Conservation (phyloP, 441 rosid species). For the Macaranga tanarius region DNA sequence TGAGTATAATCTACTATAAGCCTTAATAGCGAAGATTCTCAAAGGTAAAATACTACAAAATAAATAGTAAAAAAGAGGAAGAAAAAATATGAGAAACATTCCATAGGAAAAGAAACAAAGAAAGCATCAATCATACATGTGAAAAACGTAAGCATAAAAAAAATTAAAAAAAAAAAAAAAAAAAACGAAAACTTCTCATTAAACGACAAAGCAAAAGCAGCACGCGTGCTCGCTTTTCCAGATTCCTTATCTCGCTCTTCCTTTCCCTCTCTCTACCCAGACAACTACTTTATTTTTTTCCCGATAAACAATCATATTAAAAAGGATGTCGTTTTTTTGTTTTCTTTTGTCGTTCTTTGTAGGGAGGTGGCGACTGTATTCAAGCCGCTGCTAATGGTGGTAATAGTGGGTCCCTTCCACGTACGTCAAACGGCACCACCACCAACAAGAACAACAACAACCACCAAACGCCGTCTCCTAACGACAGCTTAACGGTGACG, state of each 20-base stretch:
- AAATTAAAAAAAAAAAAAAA: not conserved
- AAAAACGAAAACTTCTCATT: constrained; percentile 3
- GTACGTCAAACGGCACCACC: not conserved
- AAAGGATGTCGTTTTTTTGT: not conserved
- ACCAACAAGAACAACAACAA: constrained; percentile 26
- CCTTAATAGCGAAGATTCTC: no score
- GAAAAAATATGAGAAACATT: constrained; percentile 18
- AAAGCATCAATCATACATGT: not conserved
- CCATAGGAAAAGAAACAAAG: not conserved
- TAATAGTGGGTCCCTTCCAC: constrained; percentile 27
- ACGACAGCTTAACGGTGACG: constrained; percentile 46
- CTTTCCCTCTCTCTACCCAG: not conserved
- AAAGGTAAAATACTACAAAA: no score
- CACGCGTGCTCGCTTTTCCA: constrained; percentile 71
- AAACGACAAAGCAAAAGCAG: constrained; percentile 56
- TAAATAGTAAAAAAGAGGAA: no score
- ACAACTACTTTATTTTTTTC: not conserved
- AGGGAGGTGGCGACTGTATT: constrained; percentile 51
- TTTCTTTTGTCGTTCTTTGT: not conserved
- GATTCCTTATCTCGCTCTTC: constrained; percentile 33
- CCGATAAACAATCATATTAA: not conserved
- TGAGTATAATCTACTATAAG: no score
- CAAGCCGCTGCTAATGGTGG: constrained; percentile 36
- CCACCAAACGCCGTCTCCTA: constrained; percentile 28
- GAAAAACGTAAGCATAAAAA: constrained; percentile 12